phyloP scores from a whole-genome alignment of 2,329 filamentous ascomycete species.

The Exophiala spinifera region DNA sequence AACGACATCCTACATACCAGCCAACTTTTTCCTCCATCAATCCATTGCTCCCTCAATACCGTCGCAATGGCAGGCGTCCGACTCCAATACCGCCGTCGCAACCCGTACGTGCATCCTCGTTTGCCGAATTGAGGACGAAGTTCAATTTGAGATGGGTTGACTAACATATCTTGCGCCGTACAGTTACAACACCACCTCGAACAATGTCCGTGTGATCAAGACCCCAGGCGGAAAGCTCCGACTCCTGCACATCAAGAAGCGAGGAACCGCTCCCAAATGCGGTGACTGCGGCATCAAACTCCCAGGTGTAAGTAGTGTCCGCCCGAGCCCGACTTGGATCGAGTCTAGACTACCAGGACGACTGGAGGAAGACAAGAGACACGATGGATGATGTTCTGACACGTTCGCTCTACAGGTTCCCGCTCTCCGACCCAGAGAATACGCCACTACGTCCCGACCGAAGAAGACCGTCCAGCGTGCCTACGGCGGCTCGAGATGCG shows the following conservation, averaged over 20 bases:
- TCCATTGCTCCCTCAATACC: conserved; percentile 21
- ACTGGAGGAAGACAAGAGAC: background rate
- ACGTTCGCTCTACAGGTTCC: conserved; percentile 62
- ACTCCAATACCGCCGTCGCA: conserved; percentile 66
- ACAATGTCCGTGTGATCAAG: conserved; percentile 94
- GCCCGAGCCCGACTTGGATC: background rate
- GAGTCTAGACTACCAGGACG: too few relatives aligned
- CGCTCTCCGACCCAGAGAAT: conserved; percentile 96
- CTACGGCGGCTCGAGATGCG: conserved; percentile 97
- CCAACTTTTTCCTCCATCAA: conserved; percentile 1
- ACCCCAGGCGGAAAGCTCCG: conserved; percentile 94
- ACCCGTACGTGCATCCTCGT: conserved; percentile 61
- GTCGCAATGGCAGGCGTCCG: conserved; percentile 30
- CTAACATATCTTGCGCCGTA: conserved; percentile 14
- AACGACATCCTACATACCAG: conserved; percentile 12
- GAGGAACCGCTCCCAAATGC: conserved; percentile 95
- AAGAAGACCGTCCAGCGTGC: conserved; percentile 99
- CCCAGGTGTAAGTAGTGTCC: conserved; percentile 75
- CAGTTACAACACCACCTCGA: conserved; percentile 97
- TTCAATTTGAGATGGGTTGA: background rate
- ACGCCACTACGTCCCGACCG: conserved; percentile 92
- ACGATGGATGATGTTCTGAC: conserved; percentile 4
- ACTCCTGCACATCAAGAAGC: conserved; percentile 99
- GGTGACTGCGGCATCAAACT: conserved; percentile 99
- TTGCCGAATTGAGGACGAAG: background rate